Conservation (phyloP, 106 monocot genomes). For the Triglochin maritima region DNA sequence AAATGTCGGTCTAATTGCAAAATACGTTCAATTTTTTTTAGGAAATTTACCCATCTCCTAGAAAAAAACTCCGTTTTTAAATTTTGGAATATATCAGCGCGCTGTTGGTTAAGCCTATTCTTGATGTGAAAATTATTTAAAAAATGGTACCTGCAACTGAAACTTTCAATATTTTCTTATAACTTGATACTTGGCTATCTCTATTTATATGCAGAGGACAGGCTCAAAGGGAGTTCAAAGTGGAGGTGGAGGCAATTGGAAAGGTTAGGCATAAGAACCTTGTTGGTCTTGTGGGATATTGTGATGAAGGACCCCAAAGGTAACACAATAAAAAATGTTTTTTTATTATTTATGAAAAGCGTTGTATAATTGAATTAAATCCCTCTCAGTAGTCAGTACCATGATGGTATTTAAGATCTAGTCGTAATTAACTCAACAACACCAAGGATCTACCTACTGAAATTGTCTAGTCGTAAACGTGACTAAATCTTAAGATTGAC, state of each 20-base stretch:
- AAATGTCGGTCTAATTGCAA: no score
- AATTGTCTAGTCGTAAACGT: no score
- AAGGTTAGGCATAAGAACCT: slow-evolving; percentile 91
- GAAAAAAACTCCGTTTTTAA: no score
- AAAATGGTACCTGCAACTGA: background rate
- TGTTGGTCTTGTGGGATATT: slow-evolving; percentile 77
- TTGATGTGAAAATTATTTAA: background rate
- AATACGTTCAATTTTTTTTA: no score
- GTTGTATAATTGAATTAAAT: background rate
- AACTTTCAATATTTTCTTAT: background rate
- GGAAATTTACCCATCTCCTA: no score
- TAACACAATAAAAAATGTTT: background rate
- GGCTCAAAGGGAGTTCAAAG: slow-evolving; percentile 88
- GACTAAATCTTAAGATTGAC: no score
- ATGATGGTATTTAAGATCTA: no score
- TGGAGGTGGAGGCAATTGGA: slow-evolving; percentile 92
- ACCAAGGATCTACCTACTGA: no score
- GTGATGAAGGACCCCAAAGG: slow-evolving; percentile 72
- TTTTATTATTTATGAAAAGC: background rate
- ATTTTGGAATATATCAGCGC: no score
- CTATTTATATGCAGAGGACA: slow-evolving; percentile 45
- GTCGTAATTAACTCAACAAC: no score
- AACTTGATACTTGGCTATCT: background rate
- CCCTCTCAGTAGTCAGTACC: no score
- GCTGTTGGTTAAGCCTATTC: no score